phyloP scores from a whole-genome alignment of 1,284 basidiomycete species.

The Cryptococcus maquisensis region DNA sequence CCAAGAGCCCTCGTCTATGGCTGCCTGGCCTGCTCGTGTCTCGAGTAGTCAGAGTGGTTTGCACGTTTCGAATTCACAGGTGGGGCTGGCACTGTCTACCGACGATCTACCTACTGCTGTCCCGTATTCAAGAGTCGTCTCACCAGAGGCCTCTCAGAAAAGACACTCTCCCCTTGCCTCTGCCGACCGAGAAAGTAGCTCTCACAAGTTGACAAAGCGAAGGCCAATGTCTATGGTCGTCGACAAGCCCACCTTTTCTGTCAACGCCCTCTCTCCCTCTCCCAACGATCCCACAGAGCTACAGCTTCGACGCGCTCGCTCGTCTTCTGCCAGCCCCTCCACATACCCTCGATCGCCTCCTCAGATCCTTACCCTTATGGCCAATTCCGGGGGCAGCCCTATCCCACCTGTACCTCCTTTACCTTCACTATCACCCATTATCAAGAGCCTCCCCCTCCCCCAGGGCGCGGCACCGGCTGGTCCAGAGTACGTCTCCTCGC shows the following conservation, averaged over 20 bases:
- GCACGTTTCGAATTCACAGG: not conserved
- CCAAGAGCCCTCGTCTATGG: too few species aligned
- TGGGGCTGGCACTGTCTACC: not conserved
- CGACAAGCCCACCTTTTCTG: not conserved
- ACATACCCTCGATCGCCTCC: not conserved
- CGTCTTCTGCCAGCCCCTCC: not conserved
- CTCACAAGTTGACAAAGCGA: slow-evolving; percentile 7
- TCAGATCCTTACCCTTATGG: not conserved
- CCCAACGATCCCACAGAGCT: too few species aligned
- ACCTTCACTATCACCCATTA: not conserved
- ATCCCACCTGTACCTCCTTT: not conserved
- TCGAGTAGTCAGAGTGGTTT: too few species aligned
- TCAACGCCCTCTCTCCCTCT: not conserved
- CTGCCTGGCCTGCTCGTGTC: not conserved
- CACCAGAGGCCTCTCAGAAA: not conserved
- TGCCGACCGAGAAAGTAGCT: not conserved
- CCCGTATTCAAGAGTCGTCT: not conserved
- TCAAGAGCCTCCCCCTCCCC: slow-evolving; percentile 1
- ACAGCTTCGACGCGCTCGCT: not conserved
- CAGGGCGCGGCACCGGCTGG: slow-evolving; percentile 6
- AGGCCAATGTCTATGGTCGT: slow-evolving; percentile 1
- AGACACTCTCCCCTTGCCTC: not conserved
- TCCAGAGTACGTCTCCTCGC: not conserved
- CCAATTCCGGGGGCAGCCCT: not conserved
- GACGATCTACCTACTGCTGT: not conserved